Conservation (phyloP, 352 stramenopile species). For the Phytophthora melonis region DNA sequence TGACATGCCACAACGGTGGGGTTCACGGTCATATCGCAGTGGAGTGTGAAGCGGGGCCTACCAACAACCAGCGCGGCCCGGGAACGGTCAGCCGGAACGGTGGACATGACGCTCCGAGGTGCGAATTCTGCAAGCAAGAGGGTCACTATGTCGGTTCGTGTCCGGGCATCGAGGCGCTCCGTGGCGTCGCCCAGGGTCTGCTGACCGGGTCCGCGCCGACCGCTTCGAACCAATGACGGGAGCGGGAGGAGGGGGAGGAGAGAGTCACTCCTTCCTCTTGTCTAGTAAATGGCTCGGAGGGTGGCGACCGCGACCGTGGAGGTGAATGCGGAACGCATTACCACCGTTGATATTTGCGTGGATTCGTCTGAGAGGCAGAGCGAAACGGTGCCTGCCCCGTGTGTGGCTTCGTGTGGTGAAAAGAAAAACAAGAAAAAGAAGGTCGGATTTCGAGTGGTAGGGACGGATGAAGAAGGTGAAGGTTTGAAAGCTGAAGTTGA, state of each 20-base stretch:
- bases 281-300: not conserved
- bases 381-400: no score
- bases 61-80: not conserved
- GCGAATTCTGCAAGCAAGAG: no score
- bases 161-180: not conserved
- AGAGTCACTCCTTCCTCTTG: slow-evolving; percentile 1
- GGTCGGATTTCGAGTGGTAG: not conserved
- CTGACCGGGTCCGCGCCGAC: not conserved
- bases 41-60: not conserved
- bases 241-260: not conserved
- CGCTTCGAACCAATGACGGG: not conserved
- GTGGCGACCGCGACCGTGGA: no score
- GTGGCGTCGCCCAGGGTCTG: not conserved
- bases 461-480: no score
- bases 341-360: not conserved
- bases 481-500: no score
- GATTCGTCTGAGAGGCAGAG: no score
- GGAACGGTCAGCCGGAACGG: not conserved
- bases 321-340: not conserved
- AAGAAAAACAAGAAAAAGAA: not conserved
- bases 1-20: not conserved
- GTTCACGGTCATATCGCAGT: not conserved
- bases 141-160: not conserved
- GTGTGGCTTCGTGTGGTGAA: no score
- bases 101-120: no score